A percentile compares a stretch with the other conserved stretches of the same genome.
Evolutionary conservation across 371 early-diverging fungal species (phyloP).

Genomic region (Mucor saturninus): DNA sequence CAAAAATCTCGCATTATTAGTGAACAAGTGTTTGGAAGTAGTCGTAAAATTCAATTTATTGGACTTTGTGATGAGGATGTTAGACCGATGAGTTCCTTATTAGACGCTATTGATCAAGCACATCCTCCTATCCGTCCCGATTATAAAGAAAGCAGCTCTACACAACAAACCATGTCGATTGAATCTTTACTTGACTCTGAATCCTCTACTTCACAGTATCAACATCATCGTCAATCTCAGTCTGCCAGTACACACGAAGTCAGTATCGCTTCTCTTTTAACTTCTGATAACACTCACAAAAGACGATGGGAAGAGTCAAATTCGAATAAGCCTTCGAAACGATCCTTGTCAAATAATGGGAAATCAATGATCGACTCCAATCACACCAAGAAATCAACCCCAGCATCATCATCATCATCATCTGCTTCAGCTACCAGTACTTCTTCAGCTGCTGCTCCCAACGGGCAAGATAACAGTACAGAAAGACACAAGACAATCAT

Average conservation of each 20-base stretch:
- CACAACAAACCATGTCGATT: slow-evolving; percentile 36
- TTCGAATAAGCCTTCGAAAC: not conserved
- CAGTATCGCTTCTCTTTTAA: slow-evolving; percentile 24
- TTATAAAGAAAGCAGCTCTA: not conserved
- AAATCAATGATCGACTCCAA: not conserved
- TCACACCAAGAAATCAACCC: slow-evolving; percentile 1
- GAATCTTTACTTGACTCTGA: slow-evolving; percentile 29
- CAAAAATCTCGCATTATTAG: slow-evolving; percentile 44
- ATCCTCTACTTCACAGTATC: not conserved
- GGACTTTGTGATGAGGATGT: slow-evolving; percentile 21
- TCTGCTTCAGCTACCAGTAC: not conserved
- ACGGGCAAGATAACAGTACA: not conserved
- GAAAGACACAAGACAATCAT: slow-evolving; percentile 48
- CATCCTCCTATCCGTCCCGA: not conserved
- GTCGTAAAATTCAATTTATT: slow-evolving; percentile 48
- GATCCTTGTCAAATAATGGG: not conserved
- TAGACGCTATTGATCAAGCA: slow-evolving; percentile 27
- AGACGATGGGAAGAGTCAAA: slow-evolving; percentile 14
- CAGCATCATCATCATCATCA: not conserved
- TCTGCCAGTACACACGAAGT: slow-evolving; percentile 21
- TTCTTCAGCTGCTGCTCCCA: no score
- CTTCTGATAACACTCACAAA: slow-evolving; percentile 24
- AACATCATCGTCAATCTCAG: slow-evolving; percentile 21
- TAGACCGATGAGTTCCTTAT: slow-evolving; percentile 24
- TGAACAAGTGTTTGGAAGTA: slow-evolving; percentile 48